These are phyloP conservation scores for Butyriboletus loyo DNA, from an alignment of 768 basidiomycete species.

Conservation along the genomic window DNA sequence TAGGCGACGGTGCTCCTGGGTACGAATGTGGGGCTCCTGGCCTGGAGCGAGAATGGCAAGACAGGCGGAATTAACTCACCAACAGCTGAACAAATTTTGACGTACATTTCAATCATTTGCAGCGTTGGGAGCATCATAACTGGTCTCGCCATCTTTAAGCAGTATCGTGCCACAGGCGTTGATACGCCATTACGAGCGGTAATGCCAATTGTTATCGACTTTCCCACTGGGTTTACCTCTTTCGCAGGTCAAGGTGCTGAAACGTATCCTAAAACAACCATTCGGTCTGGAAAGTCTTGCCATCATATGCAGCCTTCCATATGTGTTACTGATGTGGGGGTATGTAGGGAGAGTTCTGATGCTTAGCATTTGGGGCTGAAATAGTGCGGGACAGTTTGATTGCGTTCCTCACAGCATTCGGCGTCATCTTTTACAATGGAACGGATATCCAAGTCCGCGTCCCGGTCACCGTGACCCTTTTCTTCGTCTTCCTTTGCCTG, in stretches of 20 bases:
- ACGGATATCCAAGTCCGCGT: constrained; percentile 27
- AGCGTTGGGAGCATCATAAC: constrained; percentile 29
- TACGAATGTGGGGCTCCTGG: constrained; percentile 26
- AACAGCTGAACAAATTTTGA: constrained; percentile 22
- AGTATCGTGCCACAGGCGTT: constrained; percentile 32
- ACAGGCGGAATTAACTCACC: constrained; percentile 3
- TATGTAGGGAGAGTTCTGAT: constrained; percentile 11
- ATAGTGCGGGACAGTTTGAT: constrained; percentile 26
- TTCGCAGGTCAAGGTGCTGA: constrained; percentile 23
- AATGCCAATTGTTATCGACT: background rate
- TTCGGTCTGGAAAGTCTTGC: constrained; percentile 37
- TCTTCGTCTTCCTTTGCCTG: constrained; percentile 21
- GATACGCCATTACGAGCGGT: constrained; percentile 32
- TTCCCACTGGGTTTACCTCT: background rate
- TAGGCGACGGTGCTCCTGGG: constrained; percentile 30
- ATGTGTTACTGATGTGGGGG: constrained; percentile 41
- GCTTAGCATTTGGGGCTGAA: background rate
- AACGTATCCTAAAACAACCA: constrained; percentile 23
- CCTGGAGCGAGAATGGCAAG: constrained; percentile 12
- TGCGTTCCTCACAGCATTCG: constrained; percentile 33
- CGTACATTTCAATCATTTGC: constrained; percentile 29
- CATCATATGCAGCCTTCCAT: constrained; percentile 40
- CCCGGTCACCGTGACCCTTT: constrained; percentile 24
- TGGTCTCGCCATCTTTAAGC: constrained; percentile 31
- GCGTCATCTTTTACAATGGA: constrained; percentile 27